Percentiles rank a stretch among this genome's conserved stretches.
Conservation (phyloP, 768 basidiomycete species). For the Tylopilus rubrobrunneus region DNA sequence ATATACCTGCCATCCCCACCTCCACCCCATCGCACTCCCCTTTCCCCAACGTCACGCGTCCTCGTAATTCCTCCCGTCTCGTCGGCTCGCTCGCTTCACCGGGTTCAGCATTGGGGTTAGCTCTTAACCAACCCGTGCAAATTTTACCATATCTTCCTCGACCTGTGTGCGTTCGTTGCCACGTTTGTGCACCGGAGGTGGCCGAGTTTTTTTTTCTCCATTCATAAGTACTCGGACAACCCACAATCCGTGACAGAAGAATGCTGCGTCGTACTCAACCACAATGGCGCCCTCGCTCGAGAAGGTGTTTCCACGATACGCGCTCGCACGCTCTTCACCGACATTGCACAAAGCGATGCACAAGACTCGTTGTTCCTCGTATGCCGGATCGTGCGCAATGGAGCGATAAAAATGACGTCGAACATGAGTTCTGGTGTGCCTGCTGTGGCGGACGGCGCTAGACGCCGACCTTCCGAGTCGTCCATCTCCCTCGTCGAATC, state of each 20-base stretch:
- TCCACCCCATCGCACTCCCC: constrained; percentile 67
- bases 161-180: constrained; percentile 89
- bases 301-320: no score
- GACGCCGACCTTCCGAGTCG: constrained; percentile 55
- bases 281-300: no score
- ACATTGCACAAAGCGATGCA: no score
- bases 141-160: constrained; percentile 88
- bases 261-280: constrained; percentile 83
- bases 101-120: neutral
- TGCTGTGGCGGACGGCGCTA: constrained; percentile 30
- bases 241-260: constrained; percentile 91
- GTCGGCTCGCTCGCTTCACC: constrained; percentile 34
- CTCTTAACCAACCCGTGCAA: constrained; percentile 49
- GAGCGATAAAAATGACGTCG: constrained; percentile 71
- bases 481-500: no score
- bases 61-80: constrained; percentile 32
- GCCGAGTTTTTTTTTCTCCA: constrained; percentile 91
- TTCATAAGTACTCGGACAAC: constrained; percentile 76
- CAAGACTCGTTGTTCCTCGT: no score
- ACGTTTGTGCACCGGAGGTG: constrained; percentile 84
- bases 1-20: constrained; percentile 32
- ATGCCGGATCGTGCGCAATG: no score
- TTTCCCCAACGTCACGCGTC: constrained; percentile 51
- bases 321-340: no score
- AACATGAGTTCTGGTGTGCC: constrained; percentile 46